Evolutionary conservation across 371 early-diverging fungal species (phyloP).

Genomic region (Mortierella sp.): DNA sequence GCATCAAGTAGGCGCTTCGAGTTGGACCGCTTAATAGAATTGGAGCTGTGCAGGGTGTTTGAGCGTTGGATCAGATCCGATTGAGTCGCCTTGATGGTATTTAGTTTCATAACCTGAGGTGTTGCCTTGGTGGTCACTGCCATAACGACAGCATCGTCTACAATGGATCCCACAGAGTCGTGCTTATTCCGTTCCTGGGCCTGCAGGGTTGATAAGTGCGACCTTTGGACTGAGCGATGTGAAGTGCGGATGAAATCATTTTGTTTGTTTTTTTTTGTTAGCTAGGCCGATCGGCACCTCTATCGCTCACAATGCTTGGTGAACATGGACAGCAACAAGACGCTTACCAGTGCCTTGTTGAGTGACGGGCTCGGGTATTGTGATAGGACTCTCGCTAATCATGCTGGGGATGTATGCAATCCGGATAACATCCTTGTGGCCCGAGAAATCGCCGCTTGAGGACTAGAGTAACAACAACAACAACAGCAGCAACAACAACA

Average conservation of each 20-base stretch:
- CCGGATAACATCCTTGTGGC: conserved; percentile 45
- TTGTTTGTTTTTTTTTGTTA: too few relatives aligned
- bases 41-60: conserved; percentile 46
- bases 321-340: too few relatives aligned
- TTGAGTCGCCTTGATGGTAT: conserved; percentile 35
- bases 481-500: neutral
- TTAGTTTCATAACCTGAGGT: conserved; percentile 47
- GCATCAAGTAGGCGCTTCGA: conserved; percentile 32
- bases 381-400: conserved; percentile 36
- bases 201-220: conserved; percentile 15
- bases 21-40: conserved; percentile 38
- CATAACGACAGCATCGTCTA: conserved; percentile 51
- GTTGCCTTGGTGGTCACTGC: conserved; percentile 44
- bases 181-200: conserved; percentile 33
- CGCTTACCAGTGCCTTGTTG: conserved; percentile 24
- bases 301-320: too few relatives aligned
- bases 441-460: conserved; percentile 18
- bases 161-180: conserved; percentile 35
- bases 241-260: too few relatives aligned
- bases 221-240: conserved; percentile 1
- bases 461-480: conserved; percentile 8
- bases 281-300: too few relatives aligned
- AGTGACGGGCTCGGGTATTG: conserved; percentile 18
- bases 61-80: conserved; percentile 51
- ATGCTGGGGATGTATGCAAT: conserved; percentile 53